Conservation (phyloP, 441 rosid species). For the Erodium texanum region DNA sequence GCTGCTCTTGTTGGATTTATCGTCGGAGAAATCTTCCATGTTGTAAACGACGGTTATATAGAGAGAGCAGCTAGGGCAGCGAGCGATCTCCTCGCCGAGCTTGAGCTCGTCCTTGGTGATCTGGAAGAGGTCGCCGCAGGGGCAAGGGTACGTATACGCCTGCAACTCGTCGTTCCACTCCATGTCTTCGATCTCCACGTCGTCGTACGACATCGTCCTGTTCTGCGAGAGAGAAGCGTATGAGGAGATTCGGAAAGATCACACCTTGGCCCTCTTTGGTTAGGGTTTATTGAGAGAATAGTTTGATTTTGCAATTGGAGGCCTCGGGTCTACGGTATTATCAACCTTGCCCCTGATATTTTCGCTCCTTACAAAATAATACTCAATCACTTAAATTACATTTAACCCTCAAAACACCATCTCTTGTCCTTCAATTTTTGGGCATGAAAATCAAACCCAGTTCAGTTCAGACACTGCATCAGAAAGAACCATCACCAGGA, state of each 20-base stretch:
- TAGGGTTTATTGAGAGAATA: neutral
- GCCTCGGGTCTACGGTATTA: neutral
- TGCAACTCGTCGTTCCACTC: slow-evolving; percentile 79
- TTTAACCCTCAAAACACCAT: too few relatives aligned
- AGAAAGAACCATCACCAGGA: too few relatives aligned
- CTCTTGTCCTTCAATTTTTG: too few relatives aligned
- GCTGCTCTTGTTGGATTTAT: slow-evolving; percentile 28
- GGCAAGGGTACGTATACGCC: slow-evolving; percentile 85
- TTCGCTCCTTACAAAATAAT: too few relatives aligned
- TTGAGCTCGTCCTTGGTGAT: slow-evolving; percentile 75
- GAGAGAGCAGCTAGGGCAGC: slow-evolving; percentile 88
- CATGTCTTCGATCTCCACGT: slow-evolving; percentile 93
- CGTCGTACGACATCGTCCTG: slow-evolving; percentile 77
- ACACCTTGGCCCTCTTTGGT: neutral
- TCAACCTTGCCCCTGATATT: neutral
- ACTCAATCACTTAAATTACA: too few relatives aligned
- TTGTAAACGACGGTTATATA: slow-evolving; percentile 81
- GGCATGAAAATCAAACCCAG: too few relatives aligned
- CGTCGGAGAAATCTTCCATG: slow-evolving; percentile 54
- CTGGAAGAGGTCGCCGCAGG: slow-evolving; percentile 87
- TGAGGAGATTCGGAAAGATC: neutral
- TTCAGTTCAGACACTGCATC: too few relatives aligned
- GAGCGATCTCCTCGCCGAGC: slow-evolving; percentile 77
- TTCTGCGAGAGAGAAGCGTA: neutral
- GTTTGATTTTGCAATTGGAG: neutral